phyloP scores from a whole-genome alignment of 495 filamentous ascomycete species.

The Immersiella caudata region DNA sequence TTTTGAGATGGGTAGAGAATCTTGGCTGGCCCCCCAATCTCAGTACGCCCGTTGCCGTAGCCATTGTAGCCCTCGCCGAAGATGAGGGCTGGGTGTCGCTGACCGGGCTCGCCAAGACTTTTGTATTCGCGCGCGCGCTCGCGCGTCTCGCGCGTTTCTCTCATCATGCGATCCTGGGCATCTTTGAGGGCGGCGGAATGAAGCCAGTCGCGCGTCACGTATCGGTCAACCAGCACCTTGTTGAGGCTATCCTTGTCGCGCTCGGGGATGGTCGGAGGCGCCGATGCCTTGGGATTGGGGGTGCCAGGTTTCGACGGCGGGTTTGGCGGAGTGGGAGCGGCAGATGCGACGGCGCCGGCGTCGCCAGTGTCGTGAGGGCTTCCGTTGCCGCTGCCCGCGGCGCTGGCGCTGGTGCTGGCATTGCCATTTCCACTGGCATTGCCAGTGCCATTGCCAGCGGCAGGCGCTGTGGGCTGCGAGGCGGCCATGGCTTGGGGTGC shows the following conservation, averaged over 20 bases:
- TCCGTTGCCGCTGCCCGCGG: constrained; percentile 17
- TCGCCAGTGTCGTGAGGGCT: constrained; percentile 22
- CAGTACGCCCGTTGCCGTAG: constrained; percentile 83
- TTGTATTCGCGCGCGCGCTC: constrained; percentile 53
- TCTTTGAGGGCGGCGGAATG: constrained; percentile 65
- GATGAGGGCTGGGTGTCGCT: constrained; percentile 50
- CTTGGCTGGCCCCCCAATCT: constrained; percentile 53
- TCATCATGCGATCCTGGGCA: constrained; percentile 41
- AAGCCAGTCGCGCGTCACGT: constrained; percentile 73
- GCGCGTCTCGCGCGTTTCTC: constrained; percentile 43
- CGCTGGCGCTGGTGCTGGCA: constrained; percentile 19
- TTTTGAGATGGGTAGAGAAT: constrained; percentile 76
- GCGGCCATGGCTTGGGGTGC: constrained; percentile 34
- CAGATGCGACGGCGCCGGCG: constrained; percentile 20
- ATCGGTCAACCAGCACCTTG: constrained; percentile 71
- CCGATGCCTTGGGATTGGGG: constrained; percentile 32
- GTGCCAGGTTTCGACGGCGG: constrained; percentile 39
- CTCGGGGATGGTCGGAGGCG: constrained; percentile 26
- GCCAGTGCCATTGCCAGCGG: constrained; percentile 12
- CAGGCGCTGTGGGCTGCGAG: constrained; percentile 29
- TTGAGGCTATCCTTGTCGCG: constrained; percentile 54
- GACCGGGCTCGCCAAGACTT: constrained; percentile 44
- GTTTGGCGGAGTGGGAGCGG: constrained; percentile 34
- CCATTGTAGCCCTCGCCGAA: constrained; percentile 84
- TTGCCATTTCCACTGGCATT: constrained; percentile 1